Evolutionary conservation across 371 early-diverging fungal species (phyloP).

Genomic region (Thermomucor indicae-seudaticae): DNA sequence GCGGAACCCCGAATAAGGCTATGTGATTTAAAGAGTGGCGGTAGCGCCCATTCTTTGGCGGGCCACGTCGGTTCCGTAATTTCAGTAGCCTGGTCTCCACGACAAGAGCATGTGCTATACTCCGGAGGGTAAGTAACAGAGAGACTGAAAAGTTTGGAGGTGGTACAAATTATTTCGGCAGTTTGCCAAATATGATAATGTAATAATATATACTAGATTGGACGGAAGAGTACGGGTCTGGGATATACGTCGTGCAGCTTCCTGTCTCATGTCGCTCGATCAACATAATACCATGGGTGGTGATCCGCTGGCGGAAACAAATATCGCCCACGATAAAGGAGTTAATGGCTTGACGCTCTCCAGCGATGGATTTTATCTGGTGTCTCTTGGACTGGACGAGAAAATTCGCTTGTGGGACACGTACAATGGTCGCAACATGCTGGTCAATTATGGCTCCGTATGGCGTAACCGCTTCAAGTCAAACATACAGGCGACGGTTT

Average conservation of each 20-base stretch:
- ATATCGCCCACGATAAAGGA: conserved; percentile 62
- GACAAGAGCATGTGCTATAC: conserved; percentile 71
- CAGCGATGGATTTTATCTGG: conserved; percentile 56
- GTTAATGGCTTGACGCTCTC: conserved; percentile 72
- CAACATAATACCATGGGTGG: conserved; percentile 45
- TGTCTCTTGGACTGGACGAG: conserved; percentile 72
- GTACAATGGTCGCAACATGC: conserved; percentile 57
- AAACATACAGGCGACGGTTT: conserved; percentile 41
- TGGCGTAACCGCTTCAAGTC: conserved; percentile 50
- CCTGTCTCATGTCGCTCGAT: conserved; percentile 58
- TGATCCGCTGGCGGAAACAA: conserved; percentile 45
- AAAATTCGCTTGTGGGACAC: conserved; percentile 80
- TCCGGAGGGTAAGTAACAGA: conserved; percentile 65
- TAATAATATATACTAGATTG: conserved; percentile 20
- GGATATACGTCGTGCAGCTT: conserved; percentile 76
- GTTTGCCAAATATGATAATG: background rate
- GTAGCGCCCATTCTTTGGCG: conserved; percentile 66
- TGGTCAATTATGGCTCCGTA: conserved; percentile 62
- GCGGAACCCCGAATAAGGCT: conserved; percentile 68
- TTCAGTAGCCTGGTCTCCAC: conserved; percentile 79
- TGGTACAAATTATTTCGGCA: background rate
- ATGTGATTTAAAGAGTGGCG: conserved; percentile 77
- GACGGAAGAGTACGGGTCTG: conserved; percentile 71
- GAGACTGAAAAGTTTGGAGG: too few relatives aligned
- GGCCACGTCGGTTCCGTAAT: conserved; percentile 74